Evolutionary conservation across 2,329 filamentous ascomycete genomes (phyloP).

Genomic region (Nakataea oryzae): DNA sequence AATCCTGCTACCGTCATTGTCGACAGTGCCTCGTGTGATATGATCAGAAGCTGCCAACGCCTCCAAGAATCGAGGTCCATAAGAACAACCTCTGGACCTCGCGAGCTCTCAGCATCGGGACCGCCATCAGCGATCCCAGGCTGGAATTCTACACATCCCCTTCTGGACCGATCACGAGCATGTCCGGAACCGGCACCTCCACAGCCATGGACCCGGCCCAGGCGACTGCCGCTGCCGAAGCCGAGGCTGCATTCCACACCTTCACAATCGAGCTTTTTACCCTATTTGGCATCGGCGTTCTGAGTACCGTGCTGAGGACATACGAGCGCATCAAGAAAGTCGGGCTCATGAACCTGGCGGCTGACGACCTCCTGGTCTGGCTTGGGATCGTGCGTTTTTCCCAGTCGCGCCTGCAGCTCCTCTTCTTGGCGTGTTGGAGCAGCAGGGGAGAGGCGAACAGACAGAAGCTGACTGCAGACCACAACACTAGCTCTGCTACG

Average conservation of each 20-base stretch:
- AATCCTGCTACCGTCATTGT: not conserved
- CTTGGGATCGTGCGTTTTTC: conserved; percentile 10
- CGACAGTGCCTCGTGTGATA: too few relatives aligned
- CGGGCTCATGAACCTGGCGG: conserved; percentile 18
- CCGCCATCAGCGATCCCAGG: too few relatives aligned
- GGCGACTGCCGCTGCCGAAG: conserved; percentile 13
- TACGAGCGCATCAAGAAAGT: conserved; percentile 22
- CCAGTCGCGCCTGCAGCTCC: conserved; percentile 6
- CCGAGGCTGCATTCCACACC: conserved; percentile 12
- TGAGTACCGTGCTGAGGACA: conserved; percentile 22
- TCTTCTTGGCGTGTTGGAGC: too few relatives aligned
- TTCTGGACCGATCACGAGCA: too few relatives aligned
- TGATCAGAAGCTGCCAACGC: not conserved
- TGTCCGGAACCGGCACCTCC: not conserved
- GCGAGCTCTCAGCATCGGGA: too few relatives aligned
- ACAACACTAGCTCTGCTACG: conserved; percentile 33
- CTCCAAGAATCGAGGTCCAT: not conserved
- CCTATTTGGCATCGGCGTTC: conserved; percentile 20
- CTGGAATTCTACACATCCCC: too few relatives aligned
- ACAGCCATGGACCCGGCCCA: conserved; percentile 4
- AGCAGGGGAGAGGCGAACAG: too few relatives aligned
- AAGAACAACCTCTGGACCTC: too few relatives aligned
- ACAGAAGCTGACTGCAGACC: not conserved
- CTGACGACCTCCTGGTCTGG: conserved; percentile 25
- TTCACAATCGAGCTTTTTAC: conserved; percentile 25